Base-by-base conservation (phyloP, 805 yeast genomes). In the Metschnikowia peoriensis region DNA sequence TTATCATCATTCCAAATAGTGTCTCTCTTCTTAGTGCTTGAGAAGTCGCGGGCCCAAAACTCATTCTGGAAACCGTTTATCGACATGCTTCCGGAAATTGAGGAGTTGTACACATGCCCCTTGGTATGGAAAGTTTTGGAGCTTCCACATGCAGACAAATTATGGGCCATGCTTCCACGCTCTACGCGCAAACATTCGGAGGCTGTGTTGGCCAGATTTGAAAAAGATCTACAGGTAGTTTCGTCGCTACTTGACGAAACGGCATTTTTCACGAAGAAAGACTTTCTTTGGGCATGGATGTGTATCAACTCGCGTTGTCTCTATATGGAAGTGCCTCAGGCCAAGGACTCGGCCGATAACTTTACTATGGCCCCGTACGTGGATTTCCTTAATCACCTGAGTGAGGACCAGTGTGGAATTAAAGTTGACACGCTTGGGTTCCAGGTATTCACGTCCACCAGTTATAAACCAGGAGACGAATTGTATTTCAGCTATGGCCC, bases 311-410 rank as follows among this genome's bases (percentile, higher is more conserved):
- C 97, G 1, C 84, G 99, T 70, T 93, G 98, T 66, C 73, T 93
- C 6, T 92, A 90, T 66, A 84, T 86, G 85, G 77, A 80, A 3
- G 68, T 89, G 1, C 84, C 88, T 1, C 75, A 79, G 44, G 77
- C 79, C 37, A 77, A 78, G 51, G 70, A 73, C 15, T 63, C 65
- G 2, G 79, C 72, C 28, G 89, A 86, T 58, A 86, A 88, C 65
- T 85, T 93, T 72, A 89, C 98, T 1, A 72, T 93, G 81, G 97
- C 93, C 0, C 99, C 99, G 0, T 85, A 75, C 56, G 91, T 92
- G 27, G 99, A 93, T 70, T 88, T 89, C 65, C 71, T 93, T 47
- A 94, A 93, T 68, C 98, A 93, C 67, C 74, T 70, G 29, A 60
- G 72, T 38, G 76, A 77, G 6, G 80, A 76, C 41, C 84, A 82